Percentiles rank a stretch among this genome's conserved stretches.
Conservation (phyloP, 768 basidiomycete genomes). For the Lentinula edodes region DNA sequence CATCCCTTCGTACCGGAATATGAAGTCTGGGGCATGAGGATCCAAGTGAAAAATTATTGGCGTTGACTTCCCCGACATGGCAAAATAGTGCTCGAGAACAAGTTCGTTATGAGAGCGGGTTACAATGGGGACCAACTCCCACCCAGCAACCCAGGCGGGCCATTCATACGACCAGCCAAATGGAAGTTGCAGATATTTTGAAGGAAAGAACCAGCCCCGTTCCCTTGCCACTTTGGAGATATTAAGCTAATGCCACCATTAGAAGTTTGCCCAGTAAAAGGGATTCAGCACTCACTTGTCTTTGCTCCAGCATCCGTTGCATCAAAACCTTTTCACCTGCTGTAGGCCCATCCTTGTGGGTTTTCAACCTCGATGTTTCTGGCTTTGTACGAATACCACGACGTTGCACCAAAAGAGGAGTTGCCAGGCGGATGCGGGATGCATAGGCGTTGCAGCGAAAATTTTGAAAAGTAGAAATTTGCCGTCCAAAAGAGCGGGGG, state of each 20-base stretch:
- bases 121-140: conserved; percentile 2
- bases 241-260: background rate
- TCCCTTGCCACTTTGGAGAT: background rate
- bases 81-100: conserved; percentile 1
- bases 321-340: background rate
- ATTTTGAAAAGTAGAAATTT: background rate
- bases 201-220: background rate
- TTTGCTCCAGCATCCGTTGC: background rate
- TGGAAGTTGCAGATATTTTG: background rate
- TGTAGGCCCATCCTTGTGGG: background rate
- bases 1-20: conserved; percentile 3
- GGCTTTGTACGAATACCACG: conserved; percentile 1
- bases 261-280: too few species aligned
- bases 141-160: conserved; percentile 3
- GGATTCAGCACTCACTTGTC: background rate
- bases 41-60: conserved; percentile 3
- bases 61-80: background rate
- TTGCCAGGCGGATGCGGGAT: background rate
- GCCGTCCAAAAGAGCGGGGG: background rate
- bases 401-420: background rate
- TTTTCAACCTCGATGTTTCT: background rate
- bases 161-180: conserved; percentile 4
- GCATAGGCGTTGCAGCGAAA: background rate
- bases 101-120: conserved; percentile 4
- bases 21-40: background rate